Evolutionary conservation across 306 rosid species (phyloP), one percentile per base, ranked within the genome.

Genomic region (Mimosa bimucronata): DNA sequence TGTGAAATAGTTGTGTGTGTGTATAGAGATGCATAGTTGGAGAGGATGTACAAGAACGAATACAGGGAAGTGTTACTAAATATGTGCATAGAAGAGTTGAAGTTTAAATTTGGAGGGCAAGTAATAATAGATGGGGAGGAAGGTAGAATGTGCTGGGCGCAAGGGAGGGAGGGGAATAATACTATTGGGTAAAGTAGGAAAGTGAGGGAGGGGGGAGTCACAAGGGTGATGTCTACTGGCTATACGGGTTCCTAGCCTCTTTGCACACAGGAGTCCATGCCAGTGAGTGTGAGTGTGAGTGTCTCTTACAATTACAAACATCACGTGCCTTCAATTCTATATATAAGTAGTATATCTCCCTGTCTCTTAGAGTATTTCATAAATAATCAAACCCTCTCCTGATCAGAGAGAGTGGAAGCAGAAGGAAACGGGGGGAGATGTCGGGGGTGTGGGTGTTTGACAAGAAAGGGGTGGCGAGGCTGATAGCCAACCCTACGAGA

Each of bases 371-470:
- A n/a, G n/a, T n/a, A n/a, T n/a, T n/a, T 52, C n/a, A 19, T 53
- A 53, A 50, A 53, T 34, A 34, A 53, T 53, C 60, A 18, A 53
- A 11, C 38, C 11, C 13, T 30, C 42, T 34, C 38, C 38, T 34
- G n/a, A n/a, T n/a, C n/a, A n/a, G n/a, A n/a, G n/a, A n/a, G n/a
- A n/a, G n/a, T n/a, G n/a, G n/a, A n/a, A n/a, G n/a, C n/a, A n/a
- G 38, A 34, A 34, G 3, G 5, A 6, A 34, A 34, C 5, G 3
- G 38, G 0, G 21, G 86, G 42, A 3, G 41, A 94, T 94, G 98
- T 94, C 98, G 15, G 98, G 98, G 6, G 98, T 94, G 26, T 94
- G 97, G 98, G 87, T 94, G 7, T 94, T 94, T 66, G 94, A 89
- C 90, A 92, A 90, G 85, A 92, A 87, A n/a, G 98, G 98, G 1